Evolutionary conservation across 495 filamentous ascomycete species (phyloP), one percentile per base, ranked within the genome.

Genomic region (Penicillium odoratum): DNA sequence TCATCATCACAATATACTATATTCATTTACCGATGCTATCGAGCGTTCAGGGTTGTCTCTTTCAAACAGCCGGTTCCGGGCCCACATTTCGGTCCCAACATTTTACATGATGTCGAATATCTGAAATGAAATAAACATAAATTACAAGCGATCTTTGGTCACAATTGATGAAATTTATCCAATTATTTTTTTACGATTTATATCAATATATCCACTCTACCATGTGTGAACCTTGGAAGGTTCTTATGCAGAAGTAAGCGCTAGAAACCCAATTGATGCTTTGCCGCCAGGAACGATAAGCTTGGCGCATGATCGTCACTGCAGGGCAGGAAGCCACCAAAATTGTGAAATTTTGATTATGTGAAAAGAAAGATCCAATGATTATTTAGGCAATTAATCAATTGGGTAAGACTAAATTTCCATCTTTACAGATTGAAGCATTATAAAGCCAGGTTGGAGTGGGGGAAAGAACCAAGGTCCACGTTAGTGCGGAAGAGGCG

Each of bases 231-330:
- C 11, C 5, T 18, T 50, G 15, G 16, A 21, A 25, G 31, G 26
- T 26, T 55, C 48, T 13, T 9, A 2, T 11, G 0, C 33, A 11
- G 33, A 36, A 48, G 46, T 48, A 48, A 48, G 46, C 46, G 15
- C 46, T 48, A 48, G 28, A 31, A 48, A 29, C 28, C 46, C 25
- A 48, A 48, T 30, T 48, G 46, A 29, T 18, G 3, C 2, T 30
- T 31, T 46, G 28, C 46, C 28, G 46, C 45, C 59, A 31, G 18
- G 56, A 63, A 63, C 57, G 49, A 55, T 50, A 51, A 45, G 53
- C 61, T 64, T 64, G 61, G 61, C 62, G 44, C 58, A 57, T 25
- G 62, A 64, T 64, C 58, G 62, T 28, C 62, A 30, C 55, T 56
- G 62, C 57, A 64, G 58, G 45, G 31, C 45, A 40, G n/a, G 15